Percentiles rank a stretch among this genome's conserved stretches.
Evolutionary conservation across 2,329 filamentous ascomycete genomes (phyloP).

Genomic region (Stagonosporopsis cucurbitacearum): DNA sequence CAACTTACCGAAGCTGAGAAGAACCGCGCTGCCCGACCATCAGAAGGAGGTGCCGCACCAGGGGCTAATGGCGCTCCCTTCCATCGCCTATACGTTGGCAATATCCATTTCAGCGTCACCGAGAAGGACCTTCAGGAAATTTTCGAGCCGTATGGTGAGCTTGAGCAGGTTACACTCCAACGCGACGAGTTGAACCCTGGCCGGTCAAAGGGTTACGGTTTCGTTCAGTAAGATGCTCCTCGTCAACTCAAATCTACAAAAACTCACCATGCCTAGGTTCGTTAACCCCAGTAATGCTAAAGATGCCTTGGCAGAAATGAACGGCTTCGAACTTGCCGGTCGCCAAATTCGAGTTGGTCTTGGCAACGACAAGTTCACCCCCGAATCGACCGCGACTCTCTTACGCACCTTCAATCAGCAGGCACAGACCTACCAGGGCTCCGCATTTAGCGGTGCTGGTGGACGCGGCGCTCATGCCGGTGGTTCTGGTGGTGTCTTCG

Average conservation of each 20-base stretch:
- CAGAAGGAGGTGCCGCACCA: conserved; percentile 61
- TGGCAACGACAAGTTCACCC: conserved; percentile 99
- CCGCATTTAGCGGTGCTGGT: conserved; percentile 87
- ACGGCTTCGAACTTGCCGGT: conserved; percentile 96
- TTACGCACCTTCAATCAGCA: conserved; percentile 84
- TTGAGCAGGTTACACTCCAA: conserved; percentile 96
- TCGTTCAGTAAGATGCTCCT: conserved; percentile 82
- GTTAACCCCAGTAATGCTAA: conserved; percentile 88
- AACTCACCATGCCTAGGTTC: conserved; percentile 69
- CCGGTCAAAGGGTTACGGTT: conserved; percentile 82
- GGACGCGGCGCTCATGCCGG: conserved; percentile 84
- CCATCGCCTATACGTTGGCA: conserved; percentile 97
- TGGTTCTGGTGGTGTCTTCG: conserved; percentile 74
- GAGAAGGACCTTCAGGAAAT: conserved; percentile 95
- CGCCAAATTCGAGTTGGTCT: conserved; percentile 98
- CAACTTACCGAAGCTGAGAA: conserved; percentile 99
- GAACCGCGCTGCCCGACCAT: conserved; percentile 91
- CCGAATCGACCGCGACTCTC: conserved; percentile 91
- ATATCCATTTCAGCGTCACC: conserved; percentile 99
- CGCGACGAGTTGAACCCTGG: conserved; percentile 79
- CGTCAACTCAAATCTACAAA: not conserved
- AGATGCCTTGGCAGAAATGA: conserved; percentile 98
- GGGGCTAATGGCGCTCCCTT: conserved; percentile 89
- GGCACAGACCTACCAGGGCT: conserved; percentile 75
- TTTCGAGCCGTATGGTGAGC: conserved; percentile 95